Conservation (phyloP, 2,329 filamentous ascomycete genomes). For the Ophiostoma quercus region DNA sequence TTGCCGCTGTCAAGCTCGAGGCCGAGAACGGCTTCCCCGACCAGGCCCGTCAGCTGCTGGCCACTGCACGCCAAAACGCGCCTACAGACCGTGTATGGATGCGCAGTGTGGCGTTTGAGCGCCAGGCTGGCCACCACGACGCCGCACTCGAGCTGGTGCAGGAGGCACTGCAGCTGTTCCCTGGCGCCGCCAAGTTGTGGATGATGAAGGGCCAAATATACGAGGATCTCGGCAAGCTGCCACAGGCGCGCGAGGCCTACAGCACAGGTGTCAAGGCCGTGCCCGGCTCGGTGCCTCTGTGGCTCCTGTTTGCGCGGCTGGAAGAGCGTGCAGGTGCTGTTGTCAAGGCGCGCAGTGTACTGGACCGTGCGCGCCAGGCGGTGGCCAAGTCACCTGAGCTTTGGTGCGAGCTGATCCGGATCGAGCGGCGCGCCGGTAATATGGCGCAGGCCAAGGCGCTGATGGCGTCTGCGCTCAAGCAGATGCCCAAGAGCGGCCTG, state of each 20-base stretch:
- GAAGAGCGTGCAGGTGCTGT: constrained; percentile 79
- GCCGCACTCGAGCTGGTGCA: constrained; percentile 81
- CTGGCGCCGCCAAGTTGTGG: constrained; percentile 81
- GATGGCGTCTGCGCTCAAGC: constrained; percentile 89
- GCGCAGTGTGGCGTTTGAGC: constrained; percentile 90
- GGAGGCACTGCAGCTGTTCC: constrained; percentile 80
- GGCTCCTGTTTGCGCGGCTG: constrained; percentile 80
- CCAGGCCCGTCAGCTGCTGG: constrained; percentile 74
- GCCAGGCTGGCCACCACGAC: constrained; percentile 60
- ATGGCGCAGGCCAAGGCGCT: constrained; percentile 76
- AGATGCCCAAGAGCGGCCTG: constrained; percentile 79
- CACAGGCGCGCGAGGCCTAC: constrained; percentile 86
- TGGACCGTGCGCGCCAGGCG: constrained; percentile 83
- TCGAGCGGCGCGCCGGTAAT: constrained; percentile 85
- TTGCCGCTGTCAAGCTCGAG: constrained; percentile 92
- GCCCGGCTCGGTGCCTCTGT: constrained; percentile 76
- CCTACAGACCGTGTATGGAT: constrained; percentile 96
- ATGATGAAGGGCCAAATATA: constrained; percentile 99
- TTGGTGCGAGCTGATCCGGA: constrained; percentile 89
- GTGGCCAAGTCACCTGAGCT: constrained; percentile 78
- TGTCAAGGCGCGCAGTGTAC: constrained; percentile 88
- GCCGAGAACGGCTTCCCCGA: constrained; percentile 80
- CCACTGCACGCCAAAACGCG: constrained; percentile 77
- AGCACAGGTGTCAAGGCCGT: constrained; percentile 81
- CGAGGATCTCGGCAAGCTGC: constrained; percentile 70